Conservation (phyloP, 352 stramenopile species). For the Saprolegnia parasitica region DNA sequence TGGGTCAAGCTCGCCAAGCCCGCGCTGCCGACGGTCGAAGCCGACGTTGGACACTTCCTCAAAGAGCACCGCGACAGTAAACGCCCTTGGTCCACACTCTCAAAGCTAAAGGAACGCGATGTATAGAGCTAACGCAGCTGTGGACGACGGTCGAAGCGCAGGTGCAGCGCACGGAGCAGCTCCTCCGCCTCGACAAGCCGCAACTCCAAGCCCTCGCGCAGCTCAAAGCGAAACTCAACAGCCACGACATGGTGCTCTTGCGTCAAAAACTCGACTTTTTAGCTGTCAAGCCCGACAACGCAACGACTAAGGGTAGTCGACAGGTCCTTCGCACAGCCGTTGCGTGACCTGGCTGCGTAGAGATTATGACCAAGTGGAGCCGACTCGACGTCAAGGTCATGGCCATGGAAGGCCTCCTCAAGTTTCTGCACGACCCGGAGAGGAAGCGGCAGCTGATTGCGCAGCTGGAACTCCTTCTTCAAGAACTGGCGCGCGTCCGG, state of each 20-base stretch:
- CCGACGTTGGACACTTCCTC: neutral
- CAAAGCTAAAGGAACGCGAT: neutral
- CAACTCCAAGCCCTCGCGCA: neutral
- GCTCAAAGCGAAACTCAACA: slow-evolving; percentile 13
- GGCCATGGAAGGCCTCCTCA: slow-evolving; percentile 19
- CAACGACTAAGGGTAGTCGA: slow-evolving; percentile 4
- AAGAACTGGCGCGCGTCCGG: slow-evolving; percentile 3
- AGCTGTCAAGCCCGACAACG: slow-evolving; percentile 1
- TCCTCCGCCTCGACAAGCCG: neutral
- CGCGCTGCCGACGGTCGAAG: neutral
- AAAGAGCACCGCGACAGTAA: neutral
- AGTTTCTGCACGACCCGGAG: slow-evolving; percentile 20
- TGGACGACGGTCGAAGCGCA: slow-evolving; percentile 22
- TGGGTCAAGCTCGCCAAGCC: slow-evolving; percentile 13
- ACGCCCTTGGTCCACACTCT: no score
- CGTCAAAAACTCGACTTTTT: slow-evolving; percentile 25
- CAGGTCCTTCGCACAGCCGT: neutral
- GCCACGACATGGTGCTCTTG: slow-evolving; percentile 3
- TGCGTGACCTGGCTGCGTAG: neutral
- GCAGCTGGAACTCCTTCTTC: slow-evolving; percentile 16
- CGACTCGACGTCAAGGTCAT: slow-evolving; percentile 23
- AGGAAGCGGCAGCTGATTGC: slow-evolving; percentile 15
- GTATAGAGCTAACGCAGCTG: slow-evolving; percentile 24
- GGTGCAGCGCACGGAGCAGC: slow-evolving; percentile 1
- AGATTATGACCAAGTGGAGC: slow-evolving; percentile 18